phyloP scores from a whole-genome alignment of 441 rosid species.

The Viola pubescens region DNA sequence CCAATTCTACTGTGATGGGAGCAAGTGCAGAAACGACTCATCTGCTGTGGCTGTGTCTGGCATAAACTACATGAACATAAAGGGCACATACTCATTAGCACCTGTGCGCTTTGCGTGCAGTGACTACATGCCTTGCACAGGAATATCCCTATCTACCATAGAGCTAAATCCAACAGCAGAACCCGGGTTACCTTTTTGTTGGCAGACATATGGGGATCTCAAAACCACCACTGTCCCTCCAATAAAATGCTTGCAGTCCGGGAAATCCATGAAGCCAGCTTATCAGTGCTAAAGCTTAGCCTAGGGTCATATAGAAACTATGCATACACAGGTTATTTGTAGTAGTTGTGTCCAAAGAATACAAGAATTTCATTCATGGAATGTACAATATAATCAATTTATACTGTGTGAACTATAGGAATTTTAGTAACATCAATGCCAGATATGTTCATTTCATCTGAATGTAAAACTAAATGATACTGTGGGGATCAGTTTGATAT shows the following conservation, averaged over 20 bases:
- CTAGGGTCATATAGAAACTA: background rate
- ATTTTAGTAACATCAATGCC: too few relatives aligned
- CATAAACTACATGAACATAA: constrained; percentile 52
- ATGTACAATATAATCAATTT: too few relatives aligned
- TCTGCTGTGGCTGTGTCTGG: constrained; percentile 70
- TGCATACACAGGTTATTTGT: background rate
- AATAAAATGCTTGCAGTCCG: constrained; percentile 44
- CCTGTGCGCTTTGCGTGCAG: constrained; percentile 77
- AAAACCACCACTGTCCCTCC: constrained; percentile 48
- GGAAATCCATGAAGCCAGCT: constrained; percentile 27
- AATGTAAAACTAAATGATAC: background rate
- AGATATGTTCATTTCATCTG: background rate
- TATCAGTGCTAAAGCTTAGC: constrained; percentile 30
- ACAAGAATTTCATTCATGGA: too few relatives aligned
- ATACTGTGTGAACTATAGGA: too few relatives aligned
- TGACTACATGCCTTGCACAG: constrained; percentile 65
- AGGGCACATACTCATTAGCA: constrained; percentile 66
- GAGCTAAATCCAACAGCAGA: constrained; percentile 42
- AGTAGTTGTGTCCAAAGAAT: background rate
- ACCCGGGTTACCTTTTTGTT: constrained; percentile 49
- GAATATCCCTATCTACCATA: constrained; percentile 42
- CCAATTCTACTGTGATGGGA: constrained; percentile 69
- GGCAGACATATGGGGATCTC: constrained; percentile 63
- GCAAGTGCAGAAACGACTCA: constrained; percentile 51
- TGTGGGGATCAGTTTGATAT: background rate